Conservation (phyloP, 306 rosid genomes). For the Comarum palustre region DNA sequence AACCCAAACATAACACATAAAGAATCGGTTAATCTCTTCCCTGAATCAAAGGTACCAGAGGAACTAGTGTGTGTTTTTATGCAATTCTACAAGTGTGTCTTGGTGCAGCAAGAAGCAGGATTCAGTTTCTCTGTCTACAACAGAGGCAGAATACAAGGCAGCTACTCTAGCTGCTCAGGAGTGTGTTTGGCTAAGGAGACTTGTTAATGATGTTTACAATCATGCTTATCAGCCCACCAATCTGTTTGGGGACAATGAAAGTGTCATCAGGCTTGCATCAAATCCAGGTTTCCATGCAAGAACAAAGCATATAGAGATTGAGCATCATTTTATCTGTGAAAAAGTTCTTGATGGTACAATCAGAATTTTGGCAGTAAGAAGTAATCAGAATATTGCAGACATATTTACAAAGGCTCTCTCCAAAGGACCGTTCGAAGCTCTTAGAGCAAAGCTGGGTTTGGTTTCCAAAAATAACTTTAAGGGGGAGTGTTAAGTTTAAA, state of each 20-base stretch:
- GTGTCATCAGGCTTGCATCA: conserved; percentile 12
- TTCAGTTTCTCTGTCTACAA: not conserved
- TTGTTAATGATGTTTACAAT: not conserved
- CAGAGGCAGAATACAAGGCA: conserved; percentile 1
- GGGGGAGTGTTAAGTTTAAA: no score
- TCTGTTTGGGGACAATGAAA: conserved; percentile 1
- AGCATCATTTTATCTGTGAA: conserved; percentile 7
- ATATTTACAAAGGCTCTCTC: not conserved
- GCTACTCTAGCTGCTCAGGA: conserved; percentile 8
- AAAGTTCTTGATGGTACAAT: conserved; percentile 13
- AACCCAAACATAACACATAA: no score
- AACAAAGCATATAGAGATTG: conserved; percentile 18
- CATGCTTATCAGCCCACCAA: not conserved
- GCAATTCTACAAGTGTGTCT: not conserved
- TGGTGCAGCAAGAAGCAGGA: not conserved
- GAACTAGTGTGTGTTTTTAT: not conserved
- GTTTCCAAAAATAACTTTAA: no score
- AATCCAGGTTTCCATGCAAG: conserved; percentile 9
- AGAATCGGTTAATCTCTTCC: no score
- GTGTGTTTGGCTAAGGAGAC: not conserved
- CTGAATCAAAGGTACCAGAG: no score
- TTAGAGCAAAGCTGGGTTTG: not conserved
- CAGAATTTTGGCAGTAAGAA: not conserved
- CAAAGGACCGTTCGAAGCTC: not conserved
- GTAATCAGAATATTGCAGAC: not conserved